Evolutionary conservation across 2,329 filamentous ascomycete species (phyloP).

Genomic region (Zasmidium citrigriseum): DNA sequence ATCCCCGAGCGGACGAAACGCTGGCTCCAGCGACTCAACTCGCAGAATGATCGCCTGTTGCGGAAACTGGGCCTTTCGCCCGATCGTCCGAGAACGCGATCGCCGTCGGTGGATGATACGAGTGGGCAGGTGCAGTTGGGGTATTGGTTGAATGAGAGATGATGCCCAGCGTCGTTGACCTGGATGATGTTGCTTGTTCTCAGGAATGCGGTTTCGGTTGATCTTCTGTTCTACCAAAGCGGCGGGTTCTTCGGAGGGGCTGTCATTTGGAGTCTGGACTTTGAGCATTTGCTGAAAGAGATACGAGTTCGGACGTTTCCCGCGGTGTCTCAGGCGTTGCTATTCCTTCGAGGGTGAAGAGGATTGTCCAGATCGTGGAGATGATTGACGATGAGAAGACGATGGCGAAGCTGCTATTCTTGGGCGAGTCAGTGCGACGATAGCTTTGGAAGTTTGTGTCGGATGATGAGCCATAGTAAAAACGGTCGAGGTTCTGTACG

Average conservation of each 20-base stretch:
- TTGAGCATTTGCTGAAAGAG: not conserved
- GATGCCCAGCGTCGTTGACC: not conserved
- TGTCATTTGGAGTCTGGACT: not conserved
- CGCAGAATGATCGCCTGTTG: not conserved
- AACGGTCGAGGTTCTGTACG: too few relatives aligned
- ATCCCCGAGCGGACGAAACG: not conserved
- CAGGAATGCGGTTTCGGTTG: not conserved
- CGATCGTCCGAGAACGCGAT: conserved; percentile 1
- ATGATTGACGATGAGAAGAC: not conserved
- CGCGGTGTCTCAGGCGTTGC: not conserved
- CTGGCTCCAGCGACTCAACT: not conserved
- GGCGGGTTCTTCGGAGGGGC: not conserved
- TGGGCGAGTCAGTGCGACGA: not conserved
- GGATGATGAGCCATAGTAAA: too few relatives aligned
- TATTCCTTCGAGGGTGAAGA: not conserved
- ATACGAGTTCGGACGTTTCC: not conserved
- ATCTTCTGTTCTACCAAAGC: too few relatives aligned
- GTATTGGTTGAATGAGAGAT: not conserved
- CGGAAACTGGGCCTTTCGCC: not conserved
- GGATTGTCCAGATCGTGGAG: not conserved
- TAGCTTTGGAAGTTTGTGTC: not conserved
- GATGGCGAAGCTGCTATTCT: not conserved
- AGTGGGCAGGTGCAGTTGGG: not conserved
- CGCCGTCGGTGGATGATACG: not conserved
- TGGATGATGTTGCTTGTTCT: not conserved